These are phyloP conservation scores for Calonectria multiphialidica DNA, from an alignment of 2,329 filamentous ascomycete genomes.

Conservation along the genomic window DNA sequence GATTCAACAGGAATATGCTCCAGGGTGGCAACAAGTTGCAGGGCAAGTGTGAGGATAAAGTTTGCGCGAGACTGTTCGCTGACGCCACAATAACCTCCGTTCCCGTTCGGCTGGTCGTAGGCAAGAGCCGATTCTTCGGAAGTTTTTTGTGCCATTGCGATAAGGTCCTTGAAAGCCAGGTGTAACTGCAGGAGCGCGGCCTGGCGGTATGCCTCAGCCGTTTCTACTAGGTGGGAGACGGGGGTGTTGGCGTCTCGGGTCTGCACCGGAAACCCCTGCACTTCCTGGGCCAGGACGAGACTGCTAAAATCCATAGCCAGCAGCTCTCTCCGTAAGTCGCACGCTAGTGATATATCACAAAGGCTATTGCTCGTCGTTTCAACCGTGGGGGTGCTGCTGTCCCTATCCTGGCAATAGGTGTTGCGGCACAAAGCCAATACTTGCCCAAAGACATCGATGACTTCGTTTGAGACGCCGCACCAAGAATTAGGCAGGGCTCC, in stretches of 20 bases:
- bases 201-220: neutral
- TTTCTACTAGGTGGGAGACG: neutral
- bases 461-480: neutral
- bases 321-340: neutral
- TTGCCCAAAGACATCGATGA: neutral
- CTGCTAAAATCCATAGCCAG: neutral
- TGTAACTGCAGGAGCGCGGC: neutral
- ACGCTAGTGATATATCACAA: neutral
- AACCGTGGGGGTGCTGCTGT: neutral
- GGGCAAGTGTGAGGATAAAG: neutral
- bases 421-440: neutral
- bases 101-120: neutral
- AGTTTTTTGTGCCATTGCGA: neutral
- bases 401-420: neutral
- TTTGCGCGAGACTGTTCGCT: neutral
- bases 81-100: neutral
- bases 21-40: neutral
- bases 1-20: neutral
- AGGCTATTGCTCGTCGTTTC: neutral
- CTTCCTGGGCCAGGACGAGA: neutral
- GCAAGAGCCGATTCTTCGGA: too few species aligned
- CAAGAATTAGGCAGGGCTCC: neutral
- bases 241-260: neutral
- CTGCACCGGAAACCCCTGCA: neutral
- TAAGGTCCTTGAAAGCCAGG: neutral